Percentiles rank a stretch among this genome's conserved stretches.
These are phyloP conservation scores for Dioscorea zingiberensis DNA, from an alignment of 106 monocot genomes.

Conservation along the genomic window DNA sequence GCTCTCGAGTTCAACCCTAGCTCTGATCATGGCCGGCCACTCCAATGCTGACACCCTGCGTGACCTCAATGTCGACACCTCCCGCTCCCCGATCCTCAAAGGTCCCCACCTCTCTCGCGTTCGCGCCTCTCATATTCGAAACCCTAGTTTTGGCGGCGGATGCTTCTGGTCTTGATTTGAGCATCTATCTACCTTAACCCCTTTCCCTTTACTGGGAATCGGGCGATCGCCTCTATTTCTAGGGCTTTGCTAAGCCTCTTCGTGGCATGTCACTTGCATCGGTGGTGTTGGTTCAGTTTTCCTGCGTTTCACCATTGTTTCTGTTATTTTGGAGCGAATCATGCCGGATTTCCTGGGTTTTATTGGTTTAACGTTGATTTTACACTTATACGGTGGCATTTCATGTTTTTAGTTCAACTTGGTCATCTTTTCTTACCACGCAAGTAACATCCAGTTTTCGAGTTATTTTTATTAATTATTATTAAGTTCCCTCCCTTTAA, in stretches of 20 bases:
- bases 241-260: neutral
- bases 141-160: neutral
- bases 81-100: neutral
- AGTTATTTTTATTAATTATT: too few species aligned
- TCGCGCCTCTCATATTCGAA: neutral
- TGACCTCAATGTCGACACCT: conserved; percentile 1
- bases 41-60: conserved; percentile 5
- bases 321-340: too few species aligned
- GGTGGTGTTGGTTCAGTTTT: too few species aligned
- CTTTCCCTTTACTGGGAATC: neutral
- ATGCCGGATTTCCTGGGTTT: too few species aligned
- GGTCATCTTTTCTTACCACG: too few species aligned
- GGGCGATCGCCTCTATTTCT: neutral
- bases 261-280: too few species aligned
- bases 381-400: too few species aligned
- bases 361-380: too few species aligned
- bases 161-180: neutral
- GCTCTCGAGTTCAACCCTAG: neutral
- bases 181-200: neutral
- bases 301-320: too few species aligned
- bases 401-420: too few species aligned
- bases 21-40: conserved; percentile 2
- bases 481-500: too few species aligned
- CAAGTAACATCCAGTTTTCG: too few species aligned
- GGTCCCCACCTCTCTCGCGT: neutral